Conservation (phyloP, 2,329 filamentous ascomycete species). For the Cucurbitaria berberidis region DNA sequence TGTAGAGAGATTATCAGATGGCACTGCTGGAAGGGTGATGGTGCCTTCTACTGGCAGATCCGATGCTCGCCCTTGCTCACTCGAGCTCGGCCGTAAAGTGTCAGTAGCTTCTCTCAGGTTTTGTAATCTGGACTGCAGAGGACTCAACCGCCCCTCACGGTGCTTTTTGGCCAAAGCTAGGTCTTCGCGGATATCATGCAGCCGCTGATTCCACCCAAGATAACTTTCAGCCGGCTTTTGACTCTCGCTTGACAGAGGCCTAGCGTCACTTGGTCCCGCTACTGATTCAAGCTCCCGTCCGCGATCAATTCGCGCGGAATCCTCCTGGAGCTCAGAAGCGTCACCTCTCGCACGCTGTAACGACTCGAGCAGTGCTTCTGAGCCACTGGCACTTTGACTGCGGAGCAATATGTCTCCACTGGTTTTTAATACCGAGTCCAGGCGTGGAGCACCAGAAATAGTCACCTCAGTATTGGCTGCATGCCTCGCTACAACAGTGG, state of each 20-base stretch:
- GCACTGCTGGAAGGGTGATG: not conserved
- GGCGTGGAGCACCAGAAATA: conserved; percentile 3
- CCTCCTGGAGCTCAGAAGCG: not conserved
- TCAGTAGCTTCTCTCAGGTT: conserved; percentile 9
- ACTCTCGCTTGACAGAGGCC: not conserved
- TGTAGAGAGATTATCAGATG: not conserved
- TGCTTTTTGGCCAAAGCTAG: not conserved
- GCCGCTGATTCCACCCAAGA: not conserved
- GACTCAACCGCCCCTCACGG: conserved; percentile 5
- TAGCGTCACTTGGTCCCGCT: not conserved
- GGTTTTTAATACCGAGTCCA: not conserved
- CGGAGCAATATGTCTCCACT: conserved; percentile 11
- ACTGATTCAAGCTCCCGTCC: not conserved
- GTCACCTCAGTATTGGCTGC: conserved; percentile 6
- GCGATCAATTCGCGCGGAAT: not conserved
- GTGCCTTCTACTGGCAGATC: not conserved
- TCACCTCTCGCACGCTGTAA: conserved; percentile 4
- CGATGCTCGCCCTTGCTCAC: not conserved
- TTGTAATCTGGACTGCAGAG: conserved; percentile 16
- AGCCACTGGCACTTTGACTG: conserved; percentile 2
- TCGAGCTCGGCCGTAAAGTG: conserved; percentile 2
- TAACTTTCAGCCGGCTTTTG: not conserved
- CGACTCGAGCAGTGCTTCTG: conserved; percentile 5
- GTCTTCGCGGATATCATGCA: conserved; percentile 5
- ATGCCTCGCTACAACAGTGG: conserved; percentile 3